Conservation (phyloP, 1,284 basidiomycete genomes). For the Leccinum pachyderme region DNA sequence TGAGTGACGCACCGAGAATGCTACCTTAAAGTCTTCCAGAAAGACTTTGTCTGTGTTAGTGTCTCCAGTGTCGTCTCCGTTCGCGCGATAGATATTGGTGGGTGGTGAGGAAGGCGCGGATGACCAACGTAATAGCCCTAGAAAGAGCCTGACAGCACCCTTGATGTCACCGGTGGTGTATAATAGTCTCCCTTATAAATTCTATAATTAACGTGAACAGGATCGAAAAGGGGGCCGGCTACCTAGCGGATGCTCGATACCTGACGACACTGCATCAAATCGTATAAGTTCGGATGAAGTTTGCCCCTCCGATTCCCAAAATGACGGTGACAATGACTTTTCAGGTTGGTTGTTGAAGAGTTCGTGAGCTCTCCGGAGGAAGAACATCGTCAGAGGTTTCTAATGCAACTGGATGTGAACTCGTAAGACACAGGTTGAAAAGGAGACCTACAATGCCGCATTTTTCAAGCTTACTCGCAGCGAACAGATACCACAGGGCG, state of each 20-base stretch:
- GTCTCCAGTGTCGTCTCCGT: conserved; percentile 26
- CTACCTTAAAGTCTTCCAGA: conserved; percentile 77
- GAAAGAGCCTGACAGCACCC: conserved; percentile 66
- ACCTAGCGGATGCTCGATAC: conserved; percentile 76
- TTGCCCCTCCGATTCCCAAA: conserved; percentile 68
- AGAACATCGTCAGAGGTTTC: conserved; percentile 82
- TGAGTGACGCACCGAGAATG: conserved; percentile 55
- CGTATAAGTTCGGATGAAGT: conserved; percentile 39
- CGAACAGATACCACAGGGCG: conserved; percentile 71
- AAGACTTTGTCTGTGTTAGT: conserved; percentile 56
- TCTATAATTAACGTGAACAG: conserved; percentile 2
- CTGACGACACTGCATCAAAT: conserved; percentile 63
- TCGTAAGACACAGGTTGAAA: conserved; percentile 2
- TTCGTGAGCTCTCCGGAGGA: conserved; percentile 65
- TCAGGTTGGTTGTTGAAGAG: conserved; percentile 49
- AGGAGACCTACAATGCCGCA: conserved; percentile 65
- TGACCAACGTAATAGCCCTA: conserved; percentile 49
- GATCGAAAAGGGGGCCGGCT: neutral
- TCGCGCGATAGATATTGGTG: conserved; percentile 19
- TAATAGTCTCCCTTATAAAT: conserved; percentile 57
- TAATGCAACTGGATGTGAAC: conserved; percentile 29
- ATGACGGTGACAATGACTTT: conserved; percentile 69
- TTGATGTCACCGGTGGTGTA: conserved; percentile 76
- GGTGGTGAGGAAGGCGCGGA: conserved; percentile 18
- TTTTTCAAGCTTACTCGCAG: conserved; percentile 74